phyloP scores from a whole-genome alignment of 768 basidiomycete species.

The Heimioporus sp. region DNA sequence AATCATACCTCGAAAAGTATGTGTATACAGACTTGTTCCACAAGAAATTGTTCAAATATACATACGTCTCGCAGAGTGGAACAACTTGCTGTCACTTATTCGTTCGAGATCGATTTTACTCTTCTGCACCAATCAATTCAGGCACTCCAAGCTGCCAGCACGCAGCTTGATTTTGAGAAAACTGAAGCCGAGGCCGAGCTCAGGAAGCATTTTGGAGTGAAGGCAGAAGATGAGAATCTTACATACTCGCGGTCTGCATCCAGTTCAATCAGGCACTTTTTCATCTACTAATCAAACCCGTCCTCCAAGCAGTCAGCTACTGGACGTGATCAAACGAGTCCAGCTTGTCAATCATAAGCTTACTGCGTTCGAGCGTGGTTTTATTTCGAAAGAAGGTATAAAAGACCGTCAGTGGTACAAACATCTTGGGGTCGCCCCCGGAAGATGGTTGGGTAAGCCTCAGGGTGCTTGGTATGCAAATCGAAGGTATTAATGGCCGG shows the following conservation, averaged over 20 bases:
- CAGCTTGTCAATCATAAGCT: conserved; percentile 66
- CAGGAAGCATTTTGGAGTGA: conserved; percentile 40
- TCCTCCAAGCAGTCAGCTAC: conserved; percentile 34
- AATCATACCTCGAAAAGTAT: conserved; percentile 58
- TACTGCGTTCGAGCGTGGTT: conserved; percentile 71
- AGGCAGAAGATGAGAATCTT: conserved; percentile 20
- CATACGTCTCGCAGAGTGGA: conserved; percentile 27
- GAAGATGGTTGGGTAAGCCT: conserved; percentile 73
- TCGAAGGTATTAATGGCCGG: not conserved
- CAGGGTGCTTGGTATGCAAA: not conserved
- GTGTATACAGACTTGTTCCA: conserved; percentile 25
- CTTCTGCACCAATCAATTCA: conserved; percentile 46
- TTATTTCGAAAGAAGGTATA: conserved; percentile 79
- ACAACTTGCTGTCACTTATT: conserved; percentile 17
- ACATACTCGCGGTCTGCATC: conserved; percentile 13
- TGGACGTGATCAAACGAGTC: conserved; percentile 59
- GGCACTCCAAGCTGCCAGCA: conserved; percentile 50
- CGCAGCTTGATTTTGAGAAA: conserved; percentile 59
- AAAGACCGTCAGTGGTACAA: conserved; percentile 86
- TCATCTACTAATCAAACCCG: conserved; percentile 8
- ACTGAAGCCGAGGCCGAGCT: conserved; percentile 50
- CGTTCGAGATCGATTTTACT: conserved; percentile 50
- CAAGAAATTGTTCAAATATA: conserved; percentile 9
- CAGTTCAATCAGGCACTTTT: not conserved
- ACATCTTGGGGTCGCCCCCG: conserved; percentile 88